Evolutionary conservation across 2,329 filamentous ascomycete species (phyloP).

Genomic region (Leptographium galeiforme): DNA sequence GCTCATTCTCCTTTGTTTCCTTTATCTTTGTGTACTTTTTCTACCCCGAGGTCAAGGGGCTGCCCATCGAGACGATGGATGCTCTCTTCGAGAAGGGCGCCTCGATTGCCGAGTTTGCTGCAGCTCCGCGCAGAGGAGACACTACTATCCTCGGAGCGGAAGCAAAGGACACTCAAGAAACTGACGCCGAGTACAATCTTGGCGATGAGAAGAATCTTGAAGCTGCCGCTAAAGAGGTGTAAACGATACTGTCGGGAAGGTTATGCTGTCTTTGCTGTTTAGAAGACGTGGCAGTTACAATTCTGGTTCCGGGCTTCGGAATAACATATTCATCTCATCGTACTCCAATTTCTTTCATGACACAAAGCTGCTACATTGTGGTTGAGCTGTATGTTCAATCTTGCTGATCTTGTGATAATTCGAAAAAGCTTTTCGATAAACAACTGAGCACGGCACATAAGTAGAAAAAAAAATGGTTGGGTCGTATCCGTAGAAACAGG

Average conservation of each 20-base stretch:
- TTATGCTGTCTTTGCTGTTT: too few relatives aligned
- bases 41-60: constrained; percentile 2
- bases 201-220: neutral
- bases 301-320: too few relatives aligned
- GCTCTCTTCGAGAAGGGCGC: neutral
- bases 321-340: neutral
- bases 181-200: neutral
- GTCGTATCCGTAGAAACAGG: too few relatives aligned
- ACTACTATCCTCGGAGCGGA: neutral
- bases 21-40: constrained; percentile 2
- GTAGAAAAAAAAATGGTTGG: too few relatives aligned
- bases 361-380: too few relatives aligned
- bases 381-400: too few relatives aligned
- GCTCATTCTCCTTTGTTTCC: neutral
- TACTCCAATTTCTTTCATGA: neutral
- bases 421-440: too few relatives aligned
- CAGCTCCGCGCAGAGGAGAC: neutral
- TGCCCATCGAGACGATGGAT: neutral
- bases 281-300: too few relatives aligned
- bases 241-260: neutral
- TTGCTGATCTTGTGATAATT: too few relatives aligned
- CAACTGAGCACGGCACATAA: too few relatives aligned
- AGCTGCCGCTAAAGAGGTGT: neutral
- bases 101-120: neutral
- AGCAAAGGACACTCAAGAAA: neutral